phyloP scores from a whole-genome alignment of 2,329 filamentous ascomycete genomes.

The Pseudocercospora cruenta region DNA sequence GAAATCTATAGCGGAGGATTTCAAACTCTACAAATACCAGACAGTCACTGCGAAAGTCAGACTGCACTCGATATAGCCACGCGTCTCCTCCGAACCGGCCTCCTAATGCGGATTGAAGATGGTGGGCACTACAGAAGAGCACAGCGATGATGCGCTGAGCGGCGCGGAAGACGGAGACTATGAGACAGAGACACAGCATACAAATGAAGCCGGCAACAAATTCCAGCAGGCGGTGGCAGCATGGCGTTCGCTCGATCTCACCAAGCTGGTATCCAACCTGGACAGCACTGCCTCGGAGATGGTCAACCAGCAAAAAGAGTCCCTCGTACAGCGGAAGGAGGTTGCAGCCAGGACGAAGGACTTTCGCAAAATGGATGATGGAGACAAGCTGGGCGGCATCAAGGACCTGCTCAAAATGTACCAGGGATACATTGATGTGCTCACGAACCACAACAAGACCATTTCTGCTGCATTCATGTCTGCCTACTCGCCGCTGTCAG shows the following conservation, averaged over 20 bases:
- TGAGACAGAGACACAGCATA: conserved; percentile 10
- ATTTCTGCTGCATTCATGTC: conserved; percentile 92
- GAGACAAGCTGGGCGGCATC: conserved; percentile 81
- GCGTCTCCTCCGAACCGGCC: neutral
- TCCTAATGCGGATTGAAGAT: conserved; percentile 16
- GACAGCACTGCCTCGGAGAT: conserved; percentile 96
- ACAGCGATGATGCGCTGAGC: conserved; percentile 29
- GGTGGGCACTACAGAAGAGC: conserved; percentile 29
- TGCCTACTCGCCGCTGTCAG: conserved; percentile 88
- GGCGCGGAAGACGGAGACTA: conserved; percentile 37
- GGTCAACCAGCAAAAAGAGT: conserved; percentile 88
- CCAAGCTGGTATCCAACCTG: conserved; percentile 78
- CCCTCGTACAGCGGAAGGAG: conserved; percentile 94
- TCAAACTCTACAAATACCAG: neutral
- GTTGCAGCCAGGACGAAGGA: conserved; percentile 99
- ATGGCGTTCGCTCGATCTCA: conserved; percentile 92
- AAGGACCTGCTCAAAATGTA: conserved; percentile 88
- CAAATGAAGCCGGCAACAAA: conserved; percentile 73
- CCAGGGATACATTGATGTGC: conserved; percentile 93
- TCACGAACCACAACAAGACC: conserved; percentile 94
- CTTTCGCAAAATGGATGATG: conserved; percentile 90
- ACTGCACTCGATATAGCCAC: neutral
- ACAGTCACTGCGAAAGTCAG: neutral
- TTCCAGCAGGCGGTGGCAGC: conserved; percentile 95
- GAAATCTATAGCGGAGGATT: neutral